These are phyloP conservation scores for Thymus mandschuricus DNA, from an alignment of 257 asterid genomes.

Conservation along the genomic window DNA sequence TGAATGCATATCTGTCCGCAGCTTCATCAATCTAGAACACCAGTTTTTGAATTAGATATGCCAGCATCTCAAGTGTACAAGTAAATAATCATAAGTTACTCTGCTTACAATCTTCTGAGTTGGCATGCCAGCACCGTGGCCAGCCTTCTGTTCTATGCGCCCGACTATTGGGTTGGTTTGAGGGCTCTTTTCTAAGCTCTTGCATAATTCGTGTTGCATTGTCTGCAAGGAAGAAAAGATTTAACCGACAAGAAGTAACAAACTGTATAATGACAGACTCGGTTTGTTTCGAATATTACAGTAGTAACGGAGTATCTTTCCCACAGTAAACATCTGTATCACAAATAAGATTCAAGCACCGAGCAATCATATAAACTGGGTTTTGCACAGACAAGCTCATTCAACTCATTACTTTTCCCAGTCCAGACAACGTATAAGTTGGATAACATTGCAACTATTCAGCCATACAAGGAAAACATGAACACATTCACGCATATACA, in stretches of 20 bases:
- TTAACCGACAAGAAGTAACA: slow-evolving; percentile 6
- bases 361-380: not conserved
- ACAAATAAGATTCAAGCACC: slow-evolving; percentile 5
- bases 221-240: slow-evolving; percentile 49
- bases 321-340: not conserved
- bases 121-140: slow-evolving; percentile 95
- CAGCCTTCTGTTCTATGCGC: slow-evolving; percentile 88
- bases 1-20: slow-evolving; percentile 80
- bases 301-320: not conserved
- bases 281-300: not conserved
- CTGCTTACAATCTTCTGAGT: slow-evolving; percentile 73
- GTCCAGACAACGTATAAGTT: not conserved
- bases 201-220: slow-evolving; percentile 77
- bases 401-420: not conserved
- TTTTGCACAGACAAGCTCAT: not conserved
- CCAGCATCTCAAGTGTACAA: not conserved
- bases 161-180: slow-evolving; percentile 80
- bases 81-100: not conserved
- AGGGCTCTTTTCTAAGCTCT: slow-evolving; percentile 63
- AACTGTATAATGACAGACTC: not conserved
- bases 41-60: slow-evolving; percentile 11
- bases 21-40: slow-evolving; percentile 71
- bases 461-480: not conserved
- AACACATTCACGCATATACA: not conserved
- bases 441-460: not conserved